Evolutionary conservation across 2,329 filamentous ascomycete species (phyloP), one percentile per base, ranked within the genome.

Genomic region (Talaromyces sp.): DNA sequence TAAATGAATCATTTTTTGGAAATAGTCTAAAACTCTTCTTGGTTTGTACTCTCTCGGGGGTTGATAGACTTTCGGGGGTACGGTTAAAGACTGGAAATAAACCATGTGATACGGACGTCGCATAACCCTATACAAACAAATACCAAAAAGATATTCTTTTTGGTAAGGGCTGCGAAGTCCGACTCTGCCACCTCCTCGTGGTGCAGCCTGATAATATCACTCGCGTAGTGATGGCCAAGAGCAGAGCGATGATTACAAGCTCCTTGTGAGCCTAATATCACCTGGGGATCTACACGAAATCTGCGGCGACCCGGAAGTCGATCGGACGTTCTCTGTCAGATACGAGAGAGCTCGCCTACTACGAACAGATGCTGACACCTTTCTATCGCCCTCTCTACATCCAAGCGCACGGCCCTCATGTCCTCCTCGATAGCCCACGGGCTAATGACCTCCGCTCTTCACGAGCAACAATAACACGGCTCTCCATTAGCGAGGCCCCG

Each of bases 141-240:
- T 14, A 39, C 10, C 37, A 22, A 39, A 39, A 14, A 39, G 37
- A 39, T 39, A 11, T 39, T 39, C 37, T 39, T 22, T 37, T 37
- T 37, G 11, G 35, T 37, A 13, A 13, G 54, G 45, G 63, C 45
- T 61, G 57, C 57, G 22, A 60, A 60, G 57, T 54, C 62, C 43
- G 62, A 64, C 56, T 61, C 56, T 61, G 56, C 62, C 56, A 64
- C 56, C 43, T 64, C 56, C 56, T 61, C 56, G 27, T 64, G 62
- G 43, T 65, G 63, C 63, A 65, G 63, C 63, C 63, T 65, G 58
- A 8, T 62, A 65, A 65, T 59, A 62, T 62, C 24, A 50, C 59
- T 60, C 54, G 37, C 14, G 16, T 62, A 31, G 45, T 39, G 60
- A 62, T 62, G 60, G 60, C 41, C 47, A 62, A 62, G 60, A 37